Evolutionary conservation across 176 grass and related monocot species (phyloP), one percentile per base, ranked within the genome.

Genomic region (Typha latifolia): DNA sequence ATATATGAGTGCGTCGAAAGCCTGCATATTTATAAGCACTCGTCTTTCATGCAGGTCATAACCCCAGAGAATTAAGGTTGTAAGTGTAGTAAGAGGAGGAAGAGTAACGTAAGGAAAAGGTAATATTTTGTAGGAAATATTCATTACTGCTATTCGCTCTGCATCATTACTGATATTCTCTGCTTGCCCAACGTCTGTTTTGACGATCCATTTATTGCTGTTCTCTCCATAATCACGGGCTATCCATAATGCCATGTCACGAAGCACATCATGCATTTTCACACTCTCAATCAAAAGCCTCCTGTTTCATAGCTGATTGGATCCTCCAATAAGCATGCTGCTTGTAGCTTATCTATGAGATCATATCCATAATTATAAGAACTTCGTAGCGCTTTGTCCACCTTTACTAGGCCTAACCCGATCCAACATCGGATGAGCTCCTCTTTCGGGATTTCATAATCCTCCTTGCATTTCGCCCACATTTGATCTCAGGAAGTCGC

Each of bases 391-490:
- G 19, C 32, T 68, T 48, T 31, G 0, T n/a, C 14, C 27, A 66
- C 53, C 3, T 73, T 37, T 27, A 82, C 59, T 6, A 78, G 50
- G 21, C 64, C 81, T 47, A 79, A 52, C 15, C 81, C 81, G 5
- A 84, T 61, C 69, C 74, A 83, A 27, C 69, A 83, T 5, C 69
- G 52, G 5, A 74, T 84, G 10, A 84, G 69, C 47, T 84, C 69
- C 12, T 63, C 18, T 66, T 69, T 63, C 0, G 32, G 3, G 14
- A 84, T 74, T 9, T 12, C 26, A 47, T 27, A 57, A 34, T 64
- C 70, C 32, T 74, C 70, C 70, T 7, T 37, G 4, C 48, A 11
- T 12, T 52, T 63, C 34, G 48, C 48, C 19, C 62, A 14, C 32
- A 8, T 32, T 78, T 56, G 12, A 29, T 53, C 66, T 31, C 43